Evolutionary conservation across 768 basidiomycete genomes (phyloP), one percentile per base, ranked within the genome.

Genomic region (Podaxis pistillaris): DNA sequence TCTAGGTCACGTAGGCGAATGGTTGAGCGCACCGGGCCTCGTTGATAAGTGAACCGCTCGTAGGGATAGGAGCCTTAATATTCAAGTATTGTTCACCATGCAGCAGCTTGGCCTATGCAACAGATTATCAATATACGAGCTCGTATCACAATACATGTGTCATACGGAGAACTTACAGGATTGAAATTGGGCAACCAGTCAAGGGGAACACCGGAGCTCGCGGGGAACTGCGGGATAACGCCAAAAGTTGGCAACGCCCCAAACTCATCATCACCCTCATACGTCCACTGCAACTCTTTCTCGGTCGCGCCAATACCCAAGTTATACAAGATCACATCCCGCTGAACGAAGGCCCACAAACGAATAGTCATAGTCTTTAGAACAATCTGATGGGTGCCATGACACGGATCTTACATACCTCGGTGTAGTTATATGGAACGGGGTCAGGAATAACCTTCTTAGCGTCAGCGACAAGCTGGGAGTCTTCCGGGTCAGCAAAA

Each of bases 111-210:
- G 95, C 93, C 93, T 94, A 57, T 24, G 36, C 44, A 22, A 54
- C 15, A 40, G 3, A 50, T 2, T 17, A 17, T 26, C 7, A 56
- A 56, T 9, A 19, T 58, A 7, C 3, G 55, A 24, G 24, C 2
- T 50, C 22, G n/a, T 26, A 17, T 46, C 19, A 19, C 22, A 17
- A 47, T 24, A 56, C 30, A 9, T 9, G 8, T 33, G 2, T 9
- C 8, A 15, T 17, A 49, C 33, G 28, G 49, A 57, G 63, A 7
- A 65, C 63, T 47, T 68, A 93, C 93, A 4, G 94, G 94, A 71
- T 96, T 96, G 81, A 88, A 98, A 74, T 98, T 91, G 13, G 97
- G 96, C 30, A 99, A 79, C 87, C 89, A 96, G 75, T 93, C 94
- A 53, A 94, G 75, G 0, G 89, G 74, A 3, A 93, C 56, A 30